These are phyloP conservation scores for Raphanus raphanistrum DNA, from an alignment of 345 rosid species.

Conservation along the genomic window DNA sequence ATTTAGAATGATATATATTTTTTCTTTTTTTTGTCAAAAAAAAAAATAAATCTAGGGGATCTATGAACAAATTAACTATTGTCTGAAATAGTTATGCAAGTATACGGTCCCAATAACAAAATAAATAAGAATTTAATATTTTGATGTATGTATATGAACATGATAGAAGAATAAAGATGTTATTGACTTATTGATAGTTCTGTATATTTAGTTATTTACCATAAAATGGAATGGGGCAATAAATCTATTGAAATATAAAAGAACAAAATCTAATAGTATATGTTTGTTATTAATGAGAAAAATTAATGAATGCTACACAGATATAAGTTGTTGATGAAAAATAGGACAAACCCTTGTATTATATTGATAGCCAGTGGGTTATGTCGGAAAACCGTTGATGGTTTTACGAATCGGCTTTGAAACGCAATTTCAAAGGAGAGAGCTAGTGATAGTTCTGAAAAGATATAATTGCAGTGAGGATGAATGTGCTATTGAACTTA, in stretches of 20 bases:
- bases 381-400: conserved; percentile 13
- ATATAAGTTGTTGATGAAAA: neutral
- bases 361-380: neutral
- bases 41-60: too few species aligned
- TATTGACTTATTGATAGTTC: neutral
- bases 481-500: conserved; percentile 9
- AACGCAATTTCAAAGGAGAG: neutral
- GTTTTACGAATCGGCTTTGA: conserved; percentile 9
- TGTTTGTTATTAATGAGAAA: conserved; percentile 1
- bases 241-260: neutral
- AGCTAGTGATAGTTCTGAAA: neutral
- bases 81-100: neutral
- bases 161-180: neutral
- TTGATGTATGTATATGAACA: neutral
- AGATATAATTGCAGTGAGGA: conserved; percentile 13
- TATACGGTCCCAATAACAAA: neutral
- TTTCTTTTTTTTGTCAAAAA: too few species aligned
- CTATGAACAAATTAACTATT: neutral
- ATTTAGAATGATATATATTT: too few species aligned
- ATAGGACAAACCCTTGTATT: neutral
- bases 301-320: neutral
- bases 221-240: neutral
- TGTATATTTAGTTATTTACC: neutral
- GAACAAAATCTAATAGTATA: conserved; percentile 3
- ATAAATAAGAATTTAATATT: conserved; percentile 1